Conservation (phyloP, 805 yeast species). For the Saccharomycopsis fodiens region DNA sequence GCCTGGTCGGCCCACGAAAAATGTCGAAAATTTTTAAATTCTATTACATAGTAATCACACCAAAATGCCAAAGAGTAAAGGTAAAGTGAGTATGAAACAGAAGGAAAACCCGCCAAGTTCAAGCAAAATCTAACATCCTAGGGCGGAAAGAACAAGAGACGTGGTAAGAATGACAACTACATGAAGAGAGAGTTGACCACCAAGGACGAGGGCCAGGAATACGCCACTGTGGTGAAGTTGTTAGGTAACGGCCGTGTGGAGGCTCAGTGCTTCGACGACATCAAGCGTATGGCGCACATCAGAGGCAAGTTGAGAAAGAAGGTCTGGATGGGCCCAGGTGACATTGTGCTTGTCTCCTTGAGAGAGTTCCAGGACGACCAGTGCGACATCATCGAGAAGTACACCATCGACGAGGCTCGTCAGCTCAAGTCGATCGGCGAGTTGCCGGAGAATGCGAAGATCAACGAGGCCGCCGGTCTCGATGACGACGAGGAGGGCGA, state of each 20-base stretch:
- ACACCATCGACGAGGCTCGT: slow-evolving; percentile 96
- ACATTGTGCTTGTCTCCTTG: slow-evolving; percentile 86
- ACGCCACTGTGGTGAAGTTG: slow-evolving; percentile 97
- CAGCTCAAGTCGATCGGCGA: slow-evolving; percentile 92
- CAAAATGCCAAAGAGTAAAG: slow-evolving; percentile 70
- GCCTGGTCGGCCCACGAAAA: background rate
- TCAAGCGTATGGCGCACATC: slow-evolving; percentile 91
- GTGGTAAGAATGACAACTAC: slow-evolving; percentile 94
- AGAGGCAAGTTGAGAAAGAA: slow-evolving; percentile 99
- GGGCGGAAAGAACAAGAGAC: slow-evolving; percentile 89
- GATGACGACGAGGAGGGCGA: slow-evolving; percentile 97
- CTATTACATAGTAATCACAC: background rate
- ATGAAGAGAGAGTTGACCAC: slow-evolving; percentile 90
- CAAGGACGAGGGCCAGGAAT: slow-evolving; percentile 96
- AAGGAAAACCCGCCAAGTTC: background rate
- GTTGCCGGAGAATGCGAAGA: slow-evolving; percentile 93
- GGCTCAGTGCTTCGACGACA: slow-evolving; percentile 91
- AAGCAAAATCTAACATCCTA: slow-evolving; percentile 22
- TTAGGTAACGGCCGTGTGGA: slow-evolving; percentile 97
- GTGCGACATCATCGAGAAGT: slow-evolving; percentile 96
- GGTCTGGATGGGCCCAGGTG: slow-evolving; percentile 99
- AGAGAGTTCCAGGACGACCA: slow-evolving; percentile 98
- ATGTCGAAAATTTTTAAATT: background rate
- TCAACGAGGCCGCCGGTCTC: slow-evolving; percentile 94
- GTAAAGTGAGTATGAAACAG: slow-evolving; percentile 36